Conservation (phyloP, 371 early-diverging fungal species). For the Mortierella polycephala region DNA sequence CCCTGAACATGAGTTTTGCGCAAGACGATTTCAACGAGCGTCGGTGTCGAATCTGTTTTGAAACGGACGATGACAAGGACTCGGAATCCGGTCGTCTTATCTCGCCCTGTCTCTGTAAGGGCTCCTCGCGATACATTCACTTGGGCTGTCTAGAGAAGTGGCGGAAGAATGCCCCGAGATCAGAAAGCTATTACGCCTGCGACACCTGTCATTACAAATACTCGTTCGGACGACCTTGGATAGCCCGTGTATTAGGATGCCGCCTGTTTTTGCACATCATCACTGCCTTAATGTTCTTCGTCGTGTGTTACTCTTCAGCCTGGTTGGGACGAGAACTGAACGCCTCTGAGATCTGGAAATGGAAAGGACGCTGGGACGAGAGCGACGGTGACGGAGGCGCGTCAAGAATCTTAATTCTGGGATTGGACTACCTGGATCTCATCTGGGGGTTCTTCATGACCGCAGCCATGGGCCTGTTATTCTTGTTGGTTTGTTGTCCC, state of each 20-base stretch:
- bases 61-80: constrained; percentile 19
- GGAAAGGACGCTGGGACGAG: constrained; percentile 1
- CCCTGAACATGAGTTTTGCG: background rate
- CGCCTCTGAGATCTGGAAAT: constrained; percentile 3
- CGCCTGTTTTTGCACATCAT: constrained; percentile 18
- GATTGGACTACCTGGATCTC: constrained; percentile 19
- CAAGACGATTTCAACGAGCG: constrained; percentile 12
- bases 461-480: constrained; percentile 10
- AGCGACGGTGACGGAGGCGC: background rate
- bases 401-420: background rate
- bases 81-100: constrained; percentile 19
- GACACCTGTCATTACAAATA: constrained; percentile 49
- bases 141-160: constrained; percentile 38
- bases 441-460: constrained; percentile 6
- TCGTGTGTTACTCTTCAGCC: background rate
- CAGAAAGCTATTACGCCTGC: constrained; percentile 18
- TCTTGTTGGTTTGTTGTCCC: constrained; percentile 1
- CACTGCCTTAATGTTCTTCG: constrained; percentile 5
- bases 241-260: constrained; percentile 15
- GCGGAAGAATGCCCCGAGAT: constrained; percentile 21
- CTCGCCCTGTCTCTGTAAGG: constrained; percentile 50
- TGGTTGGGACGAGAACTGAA: constrained; percentile 13
- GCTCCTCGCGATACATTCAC: constrained; percentile 40
- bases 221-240: constrained; percentile 32
- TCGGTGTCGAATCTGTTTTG: constrained; percentile 40